Evolutionary conservation across 2,329 filamentous ascomycete genomes (phyloP), one percentile per base, ranked within the genome.

Genomic region (Xenosphaeropsis pyriputrescens): DNA sequence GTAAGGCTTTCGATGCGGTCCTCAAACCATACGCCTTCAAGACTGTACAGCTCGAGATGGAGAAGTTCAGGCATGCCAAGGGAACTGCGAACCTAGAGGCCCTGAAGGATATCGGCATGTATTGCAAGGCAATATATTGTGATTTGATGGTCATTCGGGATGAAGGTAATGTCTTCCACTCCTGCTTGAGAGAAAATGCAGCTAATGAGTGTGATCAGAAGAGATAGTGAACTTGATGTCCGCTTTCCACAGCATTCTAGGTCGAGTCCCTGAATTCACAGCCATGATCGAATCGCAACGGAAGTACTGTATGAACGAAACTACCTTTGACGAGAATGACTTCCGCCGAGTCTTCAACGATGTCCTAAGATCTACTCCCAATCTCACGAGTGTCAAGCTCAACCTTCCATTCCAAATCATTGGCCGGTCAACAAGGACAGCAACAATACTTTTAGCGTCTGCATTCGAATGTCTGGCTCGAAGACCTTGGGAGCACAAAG

Each of bases 131-230:
- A 19, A 46, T 72, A 4, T 67, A 64, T 41, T 56, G 71, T 35
- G 67, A 72, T 46, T 52, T 71, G 49, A 69, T 67, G 63, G 58
- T 69, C 13, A 50, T 71, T 29, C 60, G 67, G 45, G 67, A 71
- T 46, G 64, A 69, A 38, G 48, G 67, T 69, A 53, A 45, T 61
- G 45, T 29, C 4, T 29, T 37, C 29, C 22, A 30, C 8, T 36
- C 14, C 4, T 32, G 30, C 11, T 17, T n/a, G 17, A 11, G 7
- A 31, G 18, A 5, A 14, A 11, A 41, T 38, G 32, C 44, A 50
- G 33, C 46, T 35, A 31, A n/a, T 19, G 7, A 19, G 14, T 5
- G 18, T 31, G 33, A 35, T 9, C 44, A 69, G 67, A 62, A 42
- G 68, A 71, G 47, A 63, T 69, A 19, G 57, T 59, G 15, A 64